These are phyloP conservation scores for Pseudogymnoascus sp. DNA, from an alignment of 2,329 filamentous ascomycete species.

Conservation along the genomic window DNA sequence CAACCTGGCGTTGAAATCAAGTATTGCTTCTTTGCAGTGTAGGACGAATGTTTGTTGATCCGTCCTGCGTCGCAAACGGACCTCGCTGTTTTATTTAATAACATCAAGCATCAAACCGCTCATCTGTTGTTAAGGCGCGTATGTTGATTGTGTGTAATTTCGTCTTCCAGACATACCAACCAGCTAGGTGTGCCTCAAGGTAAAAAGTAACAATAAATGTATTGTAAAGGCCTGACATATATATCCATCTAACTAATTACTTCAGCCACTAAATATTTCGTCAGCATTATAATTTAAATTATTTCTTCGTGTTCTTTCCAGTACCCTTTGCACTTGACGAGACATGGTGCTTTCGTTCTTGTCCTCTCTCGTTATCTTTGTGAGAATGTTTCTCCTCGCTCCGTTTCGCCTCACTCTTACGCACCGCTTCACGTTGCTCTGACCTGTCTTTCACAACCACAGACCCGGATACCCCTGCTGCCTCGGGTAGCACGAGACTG, in stretches of 20 bases:
- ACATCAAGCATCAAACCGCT: background rate
- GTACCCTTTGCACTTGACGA: background rate
- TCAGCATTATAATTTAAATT: background rate
- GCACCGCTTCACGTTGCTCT: background rate
- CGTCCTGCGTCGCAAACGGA: background rate
- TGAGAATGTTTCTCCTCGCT: background rate
- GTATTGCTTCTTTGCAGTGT: background rate
- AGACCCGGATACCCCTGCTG: background rate
- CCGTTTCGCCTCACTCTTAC: background rate
- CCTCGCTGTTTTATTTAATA: background rate
- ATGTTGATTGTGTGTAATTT: background rate
- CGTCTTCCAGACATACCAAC: background rate
- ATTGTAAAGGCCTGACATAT: background rate
- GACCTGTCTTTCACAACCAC: background rate
- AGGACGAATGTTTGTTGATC: background rate
- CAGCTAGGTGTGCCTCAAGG: background rate
- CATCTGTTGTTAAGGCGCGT: background rate
- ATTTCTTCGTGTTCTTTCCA: constrained; percentile 1
- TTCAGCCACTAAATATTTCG: background rate
- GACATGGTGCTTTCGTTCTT: constrained; percentile 1
- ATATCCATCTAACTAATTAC: constrained; percentile 4
- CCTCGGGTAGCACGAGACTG: background rate
- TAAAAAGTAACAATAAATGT: background rate
- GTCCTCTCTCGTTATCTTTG: background rate
- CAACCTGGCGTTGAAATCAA: background rate